Base-by-base conservation (phyloP, 306 rosid genomes). In the Medicago ruthenica region DNA sequence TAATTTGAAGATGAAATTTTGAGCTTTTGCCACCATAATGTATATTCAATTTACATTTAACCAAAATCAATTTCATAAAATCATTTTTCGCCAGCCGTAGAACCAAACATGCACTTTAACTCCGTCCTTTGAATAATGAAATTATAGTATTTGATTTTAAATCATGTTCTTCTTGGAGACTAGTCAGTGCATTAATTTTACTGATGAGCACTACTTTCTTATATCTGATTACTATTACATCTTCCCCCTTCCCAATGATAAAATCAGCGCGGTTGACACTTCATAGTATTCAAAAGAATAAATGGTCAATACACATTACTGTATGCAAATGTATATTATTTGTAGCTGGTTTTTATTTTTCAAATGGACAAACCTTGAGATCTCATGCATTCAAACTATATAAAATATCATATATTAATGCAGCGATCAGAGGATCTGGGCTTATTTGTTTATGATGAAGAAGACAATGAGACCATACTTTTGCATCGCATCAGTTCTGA, bases 401-500 rank as follows among this genome's bases (percentile, higher is more conserved):
- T 51, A 50, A 40, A 59, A 71, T 76, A 66, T 80, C 45, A 22
- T 50, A 61, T 79, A n/a, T 80, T 81, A 18, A 83, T 80, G 79
- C 96, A 94, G 98, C 80, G 97, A 82, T 82, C 96, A 15, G 97
- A 94, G 81, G 98, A 91, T 76, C 79, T 88, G 84, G 98, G 96
- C 70, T 80, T 94, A 75, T 86, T 81, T 85, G 98, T 94, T 79
- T 62, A 83, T 83, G 98, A 90, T 62, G 98, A 94, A 86, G 98
- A 88, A 7, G 98, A 94, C 80, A 92, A 84, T 37, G 97, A 91
- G 75, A 85, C 96, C 40, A 83, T 94, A 82, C 95, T 94, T 74
- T 61, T 85, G 80, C 98, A 94, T 83, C 97, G 90, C 58, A 86
- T 94, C 79, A 90, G 89, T 71, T 75, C 91, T 24, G 91, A 84